These are phyloP conservation scores for Chlamydomonas schloesseri DNA, from an alignment of 139 green algal species.

Conservation along the genomic window DNA sequence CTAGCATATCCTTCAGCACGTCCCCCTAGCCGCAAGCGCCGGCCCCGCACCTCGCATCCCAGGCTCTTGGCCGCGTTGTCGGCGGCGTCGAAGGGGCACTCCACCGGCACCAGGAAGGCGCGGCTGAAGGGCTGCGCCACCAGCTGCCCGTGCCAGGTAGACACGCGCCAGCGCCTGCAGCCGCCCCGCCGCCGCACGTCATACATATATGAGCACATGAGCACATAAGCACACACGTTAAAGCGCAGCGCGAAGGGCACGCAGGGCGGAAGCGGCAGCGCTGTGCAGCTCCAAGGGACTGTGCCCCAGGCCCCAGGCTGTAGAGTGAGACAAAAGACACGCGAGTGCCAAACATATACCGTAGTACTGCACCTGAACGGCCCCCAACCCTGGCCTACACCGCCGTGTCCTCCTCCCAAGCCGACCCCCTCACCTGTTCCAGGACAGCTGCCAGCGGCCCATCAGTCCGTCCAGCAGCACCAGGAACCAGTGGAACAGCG, in stretches of 20 bases:
- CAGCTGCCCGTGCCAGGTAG: constrained; percentile 44
- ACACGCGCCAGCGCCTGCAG: constrained; percentile 44
- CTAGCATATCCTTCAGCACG: too few species aligned
- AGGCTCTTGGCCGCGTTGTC: constrained; percentile 54
- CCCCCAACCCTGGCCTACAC: too few species aligned
- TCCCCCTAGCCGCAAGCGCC: background rate
- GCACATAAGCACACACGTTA: too few species aligned
- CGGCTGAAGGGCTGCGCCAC: constrained; percentile 39
- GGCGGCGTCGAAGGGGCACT: constrained; percentile 49
- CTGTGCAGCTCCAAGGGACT: too few species aligned
- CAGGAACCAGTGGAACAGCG: constrained; percentile 36
- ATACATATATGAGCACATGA: too few species aligned
- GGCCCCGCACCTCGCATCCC: constrained; percentile 25
- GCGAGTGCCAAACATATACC: too few species aligned
- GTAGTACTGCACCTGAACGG: too few species aligned
- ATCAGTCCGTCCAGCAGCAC: constrained; percentile 16
- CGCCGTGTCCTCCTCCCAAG: too few species aligned
- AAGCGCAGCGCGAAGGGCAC: too few species aligned
- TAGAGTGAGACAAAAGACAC: too few species aligned
- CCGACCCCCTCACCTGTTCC: constrained; percentile 32
- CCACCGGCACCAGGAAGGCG: constrained; percentile 43
- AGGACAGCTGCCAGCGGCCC: constrained; percentile 30
- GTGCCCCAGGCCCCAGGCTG: background rate
- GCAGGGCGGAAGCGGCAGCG: too few species aligned
- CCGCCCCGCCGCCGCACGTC: background rate